These are phyloP conservation scores for Raddia distichophylla DNA, from an alignment of 176 grass and related monocot genomes.

Conservation along the genomic window DNA sequence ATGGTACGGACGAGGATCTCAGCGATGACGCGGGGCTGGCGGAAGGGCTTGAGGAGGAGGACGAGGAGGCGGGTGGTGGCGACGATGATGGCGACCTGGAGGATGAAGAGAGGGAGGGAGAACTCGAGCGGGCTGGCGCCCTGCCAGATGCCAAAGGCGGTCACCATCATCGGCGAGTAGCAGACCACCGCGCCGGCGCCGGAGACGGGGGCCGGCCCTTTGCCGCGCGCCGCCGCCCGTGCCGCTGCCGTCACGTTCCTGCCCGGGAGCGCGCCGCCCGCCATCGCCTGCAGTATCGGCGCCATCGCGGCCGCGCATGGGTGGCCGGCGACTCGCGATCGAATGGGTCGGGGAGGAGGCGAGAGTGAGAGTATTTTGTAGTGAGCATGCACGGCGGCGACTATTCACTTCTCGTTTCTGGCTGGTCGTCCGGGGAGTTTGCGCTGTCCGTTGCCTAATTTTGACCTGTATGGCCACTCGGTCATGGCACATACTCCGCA, in stretches of 20 bases:
- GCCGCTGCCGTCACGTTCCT: conserved; percentile 15
- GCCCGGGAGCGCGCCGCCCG: conserved; percentile 17
- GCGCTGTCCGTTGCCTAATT: conserved; percentile 11
- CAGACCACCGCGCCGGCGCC: conserved; percentile 50
- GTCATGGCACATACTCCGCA: too few relatives aligned
- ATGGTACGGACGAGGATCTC: conserved; percentile 62
- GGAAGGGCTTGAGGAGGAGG: conserved; percentile 71
- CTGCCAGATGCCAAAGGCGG: conserved; percentile 62
- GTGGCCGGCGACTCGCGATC: not conserved
- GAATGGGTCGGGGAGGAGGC: not conserved
- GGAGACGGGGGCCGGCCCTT: not conserved
- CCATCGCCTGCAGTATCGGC: not conserved
- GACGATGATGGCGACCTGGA: conserved; percentile 73
- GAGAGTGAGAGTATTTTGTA: not conserved
- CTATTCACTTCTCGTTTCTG: conserved; percentile 19
- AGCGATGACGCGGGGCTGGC: conserved; percentile 84
- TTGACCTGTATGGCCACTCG: not conserved
- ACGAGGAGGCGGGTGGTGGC: conserved; percentile 67
- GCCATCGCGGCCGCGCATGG: conserved; percentile 40
- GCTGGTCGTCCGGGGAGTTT: conserved; percentile 30
- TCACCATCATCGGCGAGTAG: conserved; percentile 71
- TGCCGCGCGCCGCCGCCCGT: not conserved
- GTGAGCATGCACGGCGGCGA: not conserved
- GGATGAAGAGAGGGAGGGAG: conserved; percentile 66
- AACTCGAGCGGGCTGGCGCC: conserved; percentile 56